Evolutionary conservation across 2,329 filamentous ascomycete genomes (phyloP).

Genomic region (Alternaria alternata): DNA sequence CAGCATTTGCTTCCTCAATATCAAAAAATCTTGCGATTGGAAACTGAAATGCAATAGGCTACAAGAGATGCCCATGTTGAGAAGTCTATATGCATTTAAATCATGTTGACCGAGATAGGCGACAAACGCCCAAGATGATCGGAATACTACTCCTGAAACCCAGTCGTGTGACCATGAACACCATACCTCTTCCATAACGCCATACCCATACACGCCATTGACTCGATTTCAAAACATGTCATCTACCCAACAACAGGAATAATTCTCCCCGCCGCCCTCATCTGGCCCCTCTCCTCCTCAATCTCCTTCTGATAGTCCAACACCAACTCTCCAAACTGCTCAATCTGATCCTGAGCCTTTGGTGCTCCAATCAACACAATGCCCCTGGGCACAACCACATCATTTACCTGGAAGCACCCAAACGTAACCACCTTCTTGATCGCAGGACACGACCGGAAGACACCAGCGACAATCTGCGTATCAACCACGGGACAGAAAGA

Average conservation of each 20-base stretch:
- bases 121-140: not conserved
- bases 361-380: constrained; percentile 68
- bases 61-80: not conserved
- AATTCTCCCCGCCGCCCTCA: constrained; percentile 24
- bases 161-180: not conserved
- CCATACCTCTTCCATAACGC: not conserved
- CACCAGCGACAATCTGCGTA: constrained; percentile 68
- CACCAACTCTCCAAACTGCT: constrained; percentile 56
- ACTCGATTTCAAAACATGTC: not conserved
- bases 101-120: not conserved
- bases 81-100: not conserved
- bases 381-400: constrained; percentile 64
- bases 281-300: constrained; percentile 15
- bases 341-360: constrained; percentile 65
- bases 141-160: not conserved
- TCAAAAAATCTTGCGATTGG: not conserved
- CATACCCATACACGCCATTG: not conserved
- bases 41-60: not conserved
- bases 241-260: constrained; percentile 34
- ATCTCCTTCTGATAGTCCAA: constrained; percentile 42
- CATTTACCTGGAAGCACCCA: constrained; percentile 67
- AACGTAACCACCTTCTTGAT: constrained; percentile 67
- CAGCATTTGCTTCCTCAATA: not conserved
- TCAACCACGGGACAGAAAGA: constrained; percentile 77
- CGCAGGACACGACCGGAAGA: constrained; percentile 70